phyloP scores from a whole-genome alignment of 225 moss, liverwort and hornwort species.

The Polytrichum formosum region DNA sequence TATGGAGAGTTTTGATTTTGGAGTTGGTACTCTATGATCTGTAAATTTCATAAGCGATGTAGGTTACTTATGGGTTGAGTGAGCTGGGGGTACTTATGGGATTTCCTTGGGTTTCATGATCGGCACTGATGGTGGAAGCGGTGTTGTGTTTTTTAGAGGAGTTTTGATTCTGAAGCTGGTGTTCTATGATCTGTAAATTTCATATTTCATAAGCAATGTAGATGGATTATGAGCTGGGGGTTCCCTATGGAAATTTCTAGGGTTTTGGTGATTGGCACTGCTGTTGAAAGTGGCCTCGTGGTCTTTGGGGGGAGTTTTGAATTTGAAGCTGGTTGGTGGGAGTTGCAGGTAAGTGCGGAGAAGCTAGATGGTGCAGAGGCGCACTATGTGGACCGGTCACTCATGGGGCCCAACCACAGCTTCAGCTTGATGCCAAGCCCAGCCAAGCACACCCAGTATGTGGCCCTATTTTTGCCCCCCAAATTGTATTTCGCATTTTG shows the following conservation, averaged over 20 bases:
- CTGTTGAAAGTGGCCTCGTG: not conserved
- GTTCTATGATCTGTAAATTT: too few species aligned
- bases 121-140: not conserved
- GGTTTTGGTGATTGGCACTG: not conserved
- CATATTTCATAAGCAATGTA: too few species aligned
- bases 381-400: conserved; percentile 18
- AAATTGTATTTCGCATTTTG: not conserved
- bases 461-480: not conserved
- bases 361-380: conserved; percentile 10
- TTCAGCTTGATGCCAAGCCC: conserved; percentile 20
- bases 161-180: not conserved
- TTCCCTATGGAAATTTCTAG: not conserved
- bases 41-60: too few species aligned
- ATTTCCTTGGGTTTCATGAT: not conserved
- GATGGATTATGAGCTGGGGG: too few species aligned
- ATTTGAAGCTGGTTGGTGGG: not conserved
- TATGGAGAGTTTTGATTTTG: not conserved
- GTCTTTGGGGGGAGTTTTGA: not conserved
- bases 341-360: conserved; percentile 6
- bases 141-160: not conserved
- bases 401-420: conserved; percentile 5
- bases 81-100: not conserved
- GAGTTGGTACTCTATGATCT: too few species aligned
- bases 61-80: too few species aligned
- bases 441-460: conserved; percentile 15